Evolutionary conservation across 2,329 filamentous ascomycete species (phyloP).

Genomic region (Claviceps africana): DNA sequence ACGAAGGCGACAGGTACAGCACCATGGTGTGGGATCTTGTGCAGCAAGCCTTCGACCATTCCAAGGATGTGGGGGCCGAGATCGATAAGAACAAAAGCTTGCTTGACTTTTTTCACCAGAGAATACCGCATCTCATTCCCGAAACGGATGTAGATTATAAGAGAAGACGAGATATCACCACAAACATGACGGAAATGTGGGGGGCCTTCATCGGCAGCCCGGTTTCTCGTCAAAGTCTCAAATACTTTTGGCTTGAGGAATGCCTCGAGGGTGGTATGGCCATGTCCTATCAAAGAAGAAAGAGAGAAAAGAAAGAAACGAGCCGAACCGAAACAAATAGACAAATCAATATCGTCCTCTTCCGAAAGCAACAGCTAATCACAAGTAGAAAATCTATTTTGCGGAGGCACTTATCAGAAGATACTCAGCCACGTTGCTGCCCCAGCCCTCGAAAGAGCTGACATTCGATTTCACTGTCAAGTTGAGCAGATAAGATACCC

Average conservation of each 20-base stretch:
- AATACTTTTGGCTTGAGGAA: conserved; percentile 67
- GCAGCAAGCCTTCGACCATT: conserved; percentile 51
- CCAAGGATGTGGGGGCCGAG: conserved; percentile 38
- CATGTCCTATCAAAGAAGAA: neutral
- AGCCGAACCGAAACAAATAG: neutral
- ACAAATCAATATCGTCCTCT: neutral
- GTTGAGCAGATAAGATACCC: conserved; percentile 28
- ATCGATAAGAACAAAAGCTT: conserved; percentile 35
- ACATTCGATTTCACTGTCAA: conserved; percentile 37
- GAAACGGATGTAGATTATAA: conserved; percentile 26
- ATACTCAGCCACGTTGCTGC: conserved; percentile 44
- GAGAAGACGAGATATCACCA: conserved; percentile 27
- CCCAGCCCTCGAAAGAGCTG: conserved; percentile 39
- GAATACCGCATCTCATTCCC: conserved; percentile 31
- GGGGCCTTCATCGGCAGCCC: conserved; percentile 57
- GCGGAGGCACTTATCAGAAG: conserved; percentile 43
- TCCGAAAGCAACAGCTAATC: neutral
- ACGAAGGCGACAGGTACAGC: conserved; percentile 32
- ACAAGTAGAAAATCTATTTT: conserved; percentile 43
- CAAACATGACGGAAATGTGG: conserved; percentile 50
- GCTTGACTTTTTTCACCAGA: conserved; percentile 37
- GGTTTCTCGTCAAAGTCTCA: conserved; percentile 51
- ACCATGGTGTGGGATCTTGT: conserved; percentile 54
- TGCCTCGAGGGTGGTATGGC: conserved; percentile 54
- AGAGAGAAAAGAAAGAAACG: neutral